Evolutionary conservation across 2,329 filamentous ascomycete genomes (phyloP).

Genomic region (Trichoderma atroviride): DNA sequence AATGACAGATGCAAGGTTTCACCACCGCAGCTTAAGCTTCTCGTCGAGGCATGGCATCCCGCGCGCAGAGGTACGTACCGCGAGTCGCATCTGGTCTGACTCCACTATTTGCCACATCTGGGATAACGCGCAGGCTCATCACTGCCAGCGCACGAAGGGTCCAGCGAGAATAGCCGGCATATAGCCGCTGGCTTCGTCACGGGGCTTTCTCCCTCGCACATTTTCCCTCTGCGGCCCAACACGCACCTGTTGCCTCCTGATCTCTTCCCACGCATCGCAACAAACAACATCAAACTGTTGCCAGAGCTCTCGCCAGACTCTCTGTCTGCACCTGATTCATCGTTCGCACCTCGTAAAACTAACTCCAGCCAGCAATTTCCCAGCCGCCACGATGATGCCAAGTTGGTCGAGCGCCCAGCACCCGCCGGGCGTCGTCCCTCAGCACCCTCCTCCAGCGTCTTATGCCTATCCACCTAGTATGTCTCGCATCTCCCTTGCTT

Average conservation of each 20-base stretch:
- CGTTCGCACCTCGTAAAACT: constrained; percentile 24
- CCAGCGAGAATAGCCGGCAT: constrained; percentile 25
- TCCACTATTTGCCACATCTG: neutral
- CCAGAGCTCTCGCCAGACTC: neutral
- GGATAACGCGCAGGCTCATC: neutral
- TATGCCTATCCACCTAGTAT: constrained; percentile 47
- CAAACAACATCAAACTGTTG: constrained; percentile 4
- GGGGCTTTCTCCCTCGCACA: constrained; percentile 32
- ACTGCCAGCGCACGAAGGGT: neutral
- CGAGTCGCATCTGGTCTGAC: no score
- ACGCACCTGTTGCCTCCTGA: constrained; percentile 2
- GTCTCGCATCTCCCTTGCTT: constrained; percentile 29
- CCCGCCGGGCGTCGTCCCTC: constrained; percentile 47
- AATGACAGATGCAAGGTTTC: constrained; percentile 5
- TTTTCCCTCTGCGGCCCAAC: constrained; percentile 25
- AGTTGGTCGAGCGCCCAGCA: constrained; percentile 44
- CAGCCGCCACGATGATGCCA: constrained; percentile 40
- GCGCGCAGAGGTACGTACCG: constrained; percentile 13
- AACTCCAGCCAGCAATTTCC: constrained; percentile 26
- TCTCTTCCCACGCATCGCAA: constrained; percentile 14
- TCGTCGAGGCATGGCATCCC: neutral
- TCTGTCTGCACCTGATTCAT: constrained; percentile 1
- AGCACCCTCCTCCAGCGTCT: constrained; percentile 40
- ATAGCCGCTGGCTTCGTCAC: constrained; percentile 30
- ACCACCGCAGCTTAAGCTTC: neutral